Conservation (phyloP, 257 asterid species). For the Solanum appendiculatum region DNA sequence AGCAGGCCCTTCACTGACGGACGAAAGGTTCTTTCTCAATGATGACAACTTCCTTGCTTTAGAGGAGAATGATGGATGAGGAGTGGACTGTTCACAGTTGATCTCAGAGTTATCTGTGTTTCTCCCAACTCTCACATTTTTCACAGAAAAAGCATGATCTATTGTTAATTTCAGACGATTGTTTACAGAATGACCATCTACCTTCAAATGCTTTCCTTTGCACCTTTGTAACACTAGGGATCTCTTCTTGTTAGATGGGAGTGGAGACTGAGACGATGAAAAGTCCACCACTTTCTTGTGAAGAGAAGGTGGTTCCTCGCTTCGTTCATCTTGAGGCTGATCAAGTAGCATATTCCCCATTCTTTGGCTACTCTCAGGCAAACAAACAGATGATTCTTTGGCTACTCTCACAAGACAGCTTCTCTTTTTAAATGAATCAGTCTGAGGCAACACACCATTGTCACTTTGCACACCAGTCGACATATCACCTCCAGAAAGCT, state of each 20-base stretch:
- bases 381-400: slow-evolving; percentile 9
- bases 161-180: slow-evolving; percentile 10
- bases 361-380: slow-evolving; percentile 27
- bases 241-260: slow-evolving; percentile 13
- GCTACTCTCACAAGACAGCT: slow-evolving; percentile 14
- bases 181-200: slow-evolving; percentile 11
- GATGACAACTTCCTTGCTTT: slow-evolving; percentile 40
- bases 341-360: slow-evolving; percentile 17
- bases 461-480: slow-evolving; percentile 13
- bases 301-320: slow-evolving; percentile 22
- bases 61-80: slow-evolving; percentile 21
- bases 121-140: slow-evolving; percentile 21
- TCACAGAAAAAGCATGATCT: slow-evolving; percentile 12
- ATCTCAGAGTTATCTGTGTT: slow-evolving; percentile 11
- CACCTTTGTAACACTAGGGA: slow-evolving; percentile 14
- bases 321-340: slow-evolving; percentile 16
- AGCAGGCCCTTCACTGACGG: slow-evolving; percentile 25
- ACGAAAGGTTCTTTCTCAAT: slow-evolving; percentile 34
- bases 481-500: slow-evolving; percentile 10
- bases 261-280: slow-evolving; percentile 19
- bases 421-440: slow-evolving; percentile 16
- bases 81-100: slow-evolving; percentile 14
- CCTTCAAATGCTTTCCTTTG: slow-evolving; percentile 24
- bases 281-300: slow-evolving; percentile 22
- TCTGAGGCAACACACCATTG: slow-evolving; percentile 9